Evolutionary conservation across 306 rosid species (phyloP).

Genomic region (Cucurbita moschata): DNA sequence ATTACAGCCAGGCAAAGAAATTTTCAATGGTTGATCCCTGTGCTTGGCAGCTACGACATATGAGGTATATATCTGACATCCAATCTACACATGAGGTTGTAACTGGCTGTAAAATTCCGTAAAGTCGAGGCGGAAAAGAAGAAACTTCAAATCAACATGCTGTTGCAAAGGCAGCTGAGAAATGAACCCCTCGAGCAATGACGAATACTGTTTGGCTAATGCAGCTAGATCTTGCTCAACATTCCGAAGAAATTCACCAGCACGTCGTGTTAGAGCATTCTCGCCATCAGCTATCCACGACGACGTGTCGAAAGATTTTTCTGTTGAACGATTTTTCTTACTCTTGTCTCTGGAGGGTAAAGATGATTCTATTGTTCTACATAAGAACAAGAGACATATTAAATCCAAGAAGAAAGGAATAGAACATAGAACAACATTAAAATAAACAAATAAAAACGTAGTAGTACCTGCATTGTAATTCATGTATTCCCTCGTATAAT

Average conservation of each 20-base stretch:
- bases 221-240: slow-evolving; percentile 68
- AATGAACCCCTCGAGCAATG: slow-evolving; percentile 71
- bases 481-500: slow-evolving; percentile 77
- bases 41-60: background rate
- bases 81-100: slow-evolving; percentile 28
- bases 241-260: slow-evolving; percentile 67
- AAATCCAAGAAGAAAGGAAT: background rate
- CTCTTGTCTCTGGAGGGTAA: slow-evolving; percentile 42
- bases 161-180: slow-evolving; percentile 91
- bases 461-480: slow-evolving; percentile 79
- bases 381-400: slow-evolving; percentile 8
- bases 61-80: background rate
- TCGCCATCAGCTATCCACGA: slow-evolving; percentile 84
- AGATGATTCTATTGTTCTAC: slow-evolving; percentile 60
- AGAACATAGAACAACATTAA: background rate
- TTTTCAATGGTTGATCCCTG: slow-evolving; percentile 1
- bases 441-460: slow-evolving; percentile 1
- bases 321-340: slow-evolving; percentile 29
- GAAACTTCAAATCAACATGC: slow-evolving; percentile 93
- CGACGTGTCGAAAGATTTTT: slow-evolving; percentile 33
- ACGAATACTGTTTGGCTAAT: slow-evolving; percentile 72
- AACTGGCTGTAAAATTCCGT: slow-evolving; percentile 71
- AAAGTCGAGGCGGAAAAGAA: slow-evolving; percentile 88
- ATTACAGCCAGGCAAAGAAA: slow-evolving; percentile 2
- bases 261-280: slow-evolving; percentile 74